These are phyloP conservation scores for Phaffia rhodozyma DNA, from an alignment of 1,284 basidiomycete species.

Conservation along the genomic window DNA sequence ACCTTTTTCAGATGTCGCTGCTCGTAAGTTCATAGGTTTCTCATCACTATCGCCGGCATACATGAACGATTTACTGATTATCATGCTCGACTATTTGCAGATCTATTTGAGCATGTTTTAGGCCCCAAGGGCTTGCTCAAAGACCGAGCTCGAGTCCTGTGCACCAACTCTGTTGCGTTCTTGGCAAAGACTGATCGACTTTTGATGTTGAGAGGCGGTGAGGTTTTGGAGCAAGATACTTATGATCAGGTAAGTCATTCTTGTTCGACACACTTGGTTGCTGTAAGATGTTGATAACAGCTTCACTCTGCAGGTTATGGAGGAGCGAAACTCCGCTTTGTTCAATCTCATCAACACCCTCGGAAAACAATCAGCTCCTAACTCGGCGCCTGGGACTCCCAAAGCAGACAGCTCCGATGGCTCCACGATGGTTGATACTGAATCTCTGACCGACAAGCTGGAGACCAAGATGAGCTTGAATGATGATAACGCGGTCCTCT, in stretches of 20 bases:
- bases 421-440: constrained; percentile 28
- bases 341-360: constrained; percentile 57
- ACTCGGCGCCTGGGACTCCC: constrained; percentile 10
- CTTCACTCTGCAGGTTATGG: constrained; percentile 39
- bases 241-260: constrained; percentile 40
- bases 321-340: constrained; percentile 55
- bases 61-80: not conserved
- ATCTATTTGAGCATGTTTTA: constrained; percentile 65
- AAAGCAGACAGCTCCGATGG: constrained; percentile 14
- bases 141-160: constrained; percentile 72
- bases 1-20: constrained; percentile 15
- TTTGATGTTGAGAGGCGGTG: constrained; percentile 65
- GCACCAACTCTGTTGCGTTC: constrained; percentile 82
- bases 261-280: not conserved
- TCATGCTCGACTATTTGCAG: not conserved
- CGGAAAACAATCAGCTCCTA: constrained; percentile 34
- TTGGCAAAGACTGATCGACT: constrained; percentile 69
- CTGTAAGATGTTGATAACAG: not conserved
- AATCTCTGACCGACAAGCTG: constrained; percentile 26
- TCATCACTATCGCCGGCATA: constrained; percentile 29
- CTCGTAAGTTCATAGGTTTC: constrained; percentile 54
- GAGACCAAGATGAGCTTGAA: constrained; percentile 20
- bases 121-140: constrained; percentile 76
- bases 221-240: constrained; percentile 66
- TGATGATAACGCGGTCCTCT: constrained; percentile 25